Conservation (phyloP, 1,284 basidiomycete species). For the Puccinia sorghi region DNA sequence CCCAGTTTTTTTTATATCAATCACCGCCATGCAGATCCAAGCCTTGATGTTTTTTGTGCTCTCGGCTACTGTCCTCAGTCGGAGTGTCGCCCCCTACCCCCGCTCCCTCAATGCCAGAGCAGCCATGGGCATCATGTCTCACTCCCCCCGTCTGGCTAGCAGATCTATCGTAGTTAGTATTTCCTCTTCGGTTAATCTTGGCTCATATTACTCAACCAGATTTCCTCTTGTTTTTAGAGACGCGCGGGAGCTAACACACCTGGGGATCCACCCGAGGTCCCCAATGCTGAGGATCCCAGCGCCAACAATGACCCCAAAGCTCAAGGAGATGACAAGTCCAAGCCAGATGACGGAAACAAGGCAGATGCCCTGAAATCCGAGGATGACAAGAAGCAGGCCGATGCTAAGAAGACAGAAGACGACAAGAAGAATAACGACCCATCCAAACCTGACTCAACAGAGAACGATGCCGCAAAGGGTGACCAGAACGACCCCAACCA, state of each 20-base stretch:
- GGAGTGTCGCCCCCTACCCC: background rate
- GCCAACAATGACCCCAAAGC: too few relatives aligned
- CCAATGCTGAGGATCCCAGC: too few relatives aligned
- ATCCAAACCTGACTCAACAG: background rate
- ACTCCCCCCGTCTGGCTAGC: background rate
- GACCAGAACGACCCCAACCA: too few relatives aligned
- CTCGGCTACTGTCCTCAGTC: background rate
- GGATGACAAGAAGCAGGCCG: background rate
- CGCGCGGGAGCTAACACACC: background rate
- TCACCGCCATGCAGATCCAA: slow-evolving; percentile 20
- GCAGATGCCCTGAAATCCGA: background rate
- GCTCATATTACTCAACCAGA: background rate
- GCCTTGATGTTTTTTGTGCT: slow-evolving; percentile 4
- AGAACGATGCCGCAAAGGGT: too few relatives aligned
- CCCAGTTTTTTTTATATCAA: background rate
- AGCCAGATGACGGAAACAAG: too few relatives aligned
- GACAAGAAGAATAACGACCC: background rate
- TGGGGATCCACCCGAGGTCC: too few relatives aligned
- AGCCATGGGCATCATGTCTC: background rate
- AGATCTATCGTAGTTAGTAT: background rate
- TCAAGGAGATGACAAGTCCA: too few relatives aligned
- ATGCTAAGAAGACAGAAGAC: background rate
- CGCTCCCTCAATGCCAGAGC: background rate
- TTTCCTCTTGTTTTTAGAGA: background rate
- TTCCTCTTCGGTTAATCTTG: background rate